Base-by-base conservation (phyloP, 306 rosid species). In the Vigna radiata region DNA sequence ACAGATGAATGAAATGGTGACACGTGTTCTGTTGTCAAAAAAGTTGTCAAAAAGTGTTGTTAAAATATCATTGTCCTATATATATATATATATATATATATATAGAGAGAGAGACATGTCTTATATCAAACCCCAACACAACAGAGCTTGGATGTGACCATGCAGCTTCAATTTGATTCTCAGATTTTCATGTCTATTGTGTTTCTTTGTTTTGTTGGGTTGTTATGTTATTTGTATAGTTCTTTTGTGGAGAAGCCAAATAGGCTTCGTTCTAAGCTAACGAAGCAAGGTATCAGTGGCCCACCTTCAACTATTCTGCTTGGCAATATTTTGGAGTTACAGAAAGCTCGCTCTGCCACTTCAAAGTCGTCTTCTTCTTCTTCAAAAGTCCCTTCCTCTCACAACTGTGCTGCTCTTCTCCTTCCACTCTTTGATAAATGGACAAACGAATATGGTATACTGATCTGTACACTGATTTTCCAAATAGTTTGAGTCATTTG, bases 211-310 rank as follows among this genome's bases (percentile, higher is more conserved):
- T 49, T 56, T 23, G 10, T 70, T 39, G 75, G 44, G 9, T 7
- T 83, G 31, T 37, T 83, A 59, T 31, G 73, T 27, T 60, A 52
- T 54, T 63, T 81, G 43, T 75, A 72, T 31, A 37, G 36, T 37
- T 41, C 33, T 1, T 16, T 87, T 21, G 83, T 81, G 53, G 9
- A 17, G 59, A 78, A 79, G 58, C 90, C 86, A 21, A 23, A 60
- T 33, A 79, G 79, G 29, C 76, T 84, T 44, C 73, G 88, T 7
- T 54, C 82, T 48, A 29, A 37, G 53, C 79, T 87, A 10, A 76
- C 37, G 39, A 81, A 83, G 12, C 91, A 88, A 85, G 86, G 91
- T 10, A 81, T 88, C 64, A 79, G 5, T 3, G 91, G 91, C 39
- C 88, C 91, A 12, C 73, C 84, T 4, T 76, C 84, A 15, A 50